phyloP scores from a whole-genome alignment of 2,329 filamentous ascomycete genomes.

The Colletotrichum theobromicola region DNA sequence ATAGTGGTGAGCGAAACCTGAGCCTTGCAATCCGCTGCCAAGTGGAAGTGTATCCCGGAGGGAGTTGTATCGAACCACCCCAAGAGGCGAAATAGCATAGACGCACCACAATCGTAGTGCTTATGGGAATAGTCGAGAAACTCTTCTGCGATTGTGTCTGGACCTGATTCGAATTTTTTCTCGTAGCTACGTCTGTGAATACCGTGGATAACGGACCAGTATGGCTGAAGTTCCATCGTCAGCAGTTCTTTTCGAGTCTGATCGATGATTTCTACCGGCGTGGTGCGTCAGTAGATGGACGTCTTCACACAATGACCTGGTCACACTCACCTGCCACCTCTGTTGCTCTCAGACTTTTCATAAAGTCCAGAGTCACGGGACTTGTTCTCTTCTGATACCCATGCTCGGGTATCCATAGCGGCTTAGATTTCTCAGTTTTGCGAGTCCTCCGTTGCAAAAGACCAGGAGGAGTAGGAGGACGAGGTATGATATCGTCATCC shows the following conservation, averaged over 20 bases:
- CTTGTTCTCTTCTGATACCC: neutral
- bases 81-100: neutral
- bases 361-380: neutral
- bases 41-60: neutral
- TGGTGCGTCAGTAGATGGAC: neutral
- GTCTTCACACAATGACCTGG: neutral
- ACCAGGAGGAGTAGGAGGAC: neutral
- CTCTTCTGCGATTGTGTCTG: neutral
- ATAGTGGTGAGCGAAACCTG: neutral
- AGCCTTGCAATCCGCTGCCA: neutral
- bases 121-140: neutral
- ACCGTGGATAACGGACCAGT: neutral
- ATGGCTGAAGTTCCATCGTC: neutral
- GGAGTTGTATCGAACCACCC: neutral
- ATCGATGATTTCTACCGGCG: neutral
- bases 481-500: neutral
- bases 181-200: neutral
- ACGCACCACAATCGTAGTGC: neutral
- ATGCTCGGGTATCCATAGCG: neutral
- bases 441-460: neutral
- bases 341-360: neutral
- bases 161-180: neutral
- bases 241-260: neutral
- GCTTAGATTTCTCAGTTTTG: neutral
- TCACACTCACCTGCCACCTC: neutral